These are phyloP conservation scores for Penicillium ucsense DNA, from an alignment of 495 filamentous ascomycete genomes.

Conservation along the genomic window DNA sequence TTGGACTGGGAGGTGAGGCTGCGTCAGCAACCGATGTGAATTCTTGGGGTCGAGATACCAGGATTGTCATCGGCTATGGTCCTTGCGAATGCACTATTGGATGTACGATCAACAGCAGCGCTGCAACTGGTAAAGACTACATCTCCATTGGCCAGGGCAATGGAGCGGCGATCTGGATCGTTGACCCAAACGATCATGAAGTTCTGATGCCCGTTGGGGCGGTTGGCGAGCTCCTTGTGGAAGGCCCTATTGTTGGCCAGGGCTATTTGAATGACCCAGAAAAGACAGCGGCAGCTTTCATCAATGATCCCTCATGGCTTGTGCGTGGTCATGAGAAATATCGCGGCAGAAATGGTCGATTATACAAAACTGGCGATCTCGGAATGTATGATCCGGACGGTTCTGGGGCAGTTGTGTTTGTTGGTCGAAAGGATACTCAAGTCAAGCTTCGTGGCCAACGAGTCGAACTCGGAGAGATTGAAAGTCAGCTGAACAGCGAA, in stretches of 20 bases:
- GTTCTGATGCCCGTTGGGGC: slow-evolving; percentile 39
- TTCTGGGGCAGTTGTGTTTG: slow-evolving; percentile 39
- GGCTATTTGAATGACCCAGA: slow-evolving; percentile 41
- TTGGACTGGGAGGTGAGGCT: slow-evolving; percentile 45
- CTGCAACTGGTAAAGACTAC: slow-evolving; percentile 29
- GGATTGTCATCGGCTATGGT: slow-evolving; percentile 43
- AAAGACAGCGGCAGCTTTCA: slow-evolving; percentile 37
- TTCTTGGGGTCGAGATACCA: slow-evolving; percentile 27
- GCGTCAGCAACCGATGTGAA: slow-evolving; percentile 29
- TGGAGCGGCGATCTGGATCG: slow-evolving; percentile 37
- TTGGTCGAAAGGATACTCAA: slow-evolving; percentile 52
- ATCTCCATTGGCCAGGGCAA: slow-evolving; percentile 31
- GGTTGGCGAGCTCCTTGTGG: slow-evolving; percentile 45
- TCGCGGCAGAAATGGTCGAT: slow-evolving; percentile 25
- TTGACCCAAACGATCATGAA: slow-evolving; percentile 36
- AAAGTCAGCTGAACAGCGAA: slow-evolving; percentile 25
- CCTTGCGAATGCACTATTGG: slow-evolving; percentile 40
- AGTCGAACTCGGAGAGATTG: slow-evolving; percentile 50
- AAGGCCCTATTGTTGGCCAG: slow-evolving; percentile 42
- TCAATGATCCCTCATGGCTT: slow-evolving; percentile 41
- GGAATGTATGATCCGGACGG: slow-evolving; percentile 48
- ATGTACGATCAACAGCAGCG: slow-evolving; percentile 35
- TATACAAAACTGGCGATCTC: slow-evolving; percentile 44
- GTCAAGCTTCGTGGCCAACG: slow-evolving; percentile 55
- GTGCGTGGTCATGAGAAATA: slow-evolving; percentile 24